Percentiles rank a stretch among this genome's conserved stretches.
Conservation (phyloP, 148 eudicot species). For the Rhododendron kiyosumense region DNA sequence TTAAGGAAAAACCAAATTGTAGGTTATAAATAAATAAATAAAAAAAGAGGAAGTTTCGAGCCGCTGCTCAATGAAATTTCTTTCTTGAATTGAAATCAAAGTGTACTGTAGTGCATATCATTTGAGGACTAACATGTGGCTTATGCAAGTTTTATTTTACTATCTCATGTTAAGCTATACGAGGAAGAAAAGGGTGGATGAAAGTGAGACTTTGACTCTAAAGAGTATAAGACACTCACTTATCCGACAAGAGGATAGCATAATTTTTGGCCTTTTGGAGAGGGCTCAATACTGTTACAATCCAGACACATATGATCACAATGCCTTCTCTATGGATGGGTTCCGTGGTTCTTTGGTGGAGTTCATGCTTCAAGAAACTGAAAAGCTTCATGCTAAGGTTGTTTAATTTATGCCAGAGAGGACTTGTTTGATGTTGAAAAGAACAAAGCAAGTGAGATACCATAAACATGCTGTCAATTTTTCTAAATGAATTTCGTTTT, state of each 20-base stretch:
- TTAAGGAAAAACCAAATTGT: too few relatives aligned
- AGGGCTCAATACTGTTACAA: conserved; percentile 63
- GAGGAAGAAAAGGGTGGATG: conserved; percentile 39
- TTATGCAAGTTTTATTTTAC: neutral
- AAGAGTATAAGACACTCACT: conserved; percentile 51
- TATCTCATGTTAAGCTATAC: conserved; percentile 4
- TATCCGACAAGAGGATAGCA: conserved; percentile 66
- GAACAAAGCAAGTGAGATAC: neutral
- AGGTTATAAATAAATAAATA: too few relatives aligned
- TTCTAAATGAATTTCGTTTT: neutral
- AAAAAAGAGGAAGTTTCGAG: too few relatives aligned
- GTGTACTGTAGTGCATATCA: neutral
- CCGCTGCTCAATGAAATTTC: too few relatives aligned
- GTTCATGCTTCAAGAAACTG: conserved; percentile 59
- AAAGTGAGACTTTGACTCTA: conserved; percentile 54
- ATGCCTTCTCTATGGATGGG: conserved; percentile 55
- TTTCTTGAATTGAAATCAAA: neutral
- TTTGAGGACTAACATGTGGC: neutral
- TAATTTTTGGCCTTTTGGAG: conserved; percentile 58
- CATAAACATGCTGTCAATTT: neutral
- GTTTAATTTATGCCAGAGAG: neutral
- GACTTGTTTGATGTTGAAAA: neutral
- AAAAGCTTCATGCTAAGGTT: conserved; percentile 67
- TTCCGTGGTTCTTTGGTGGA: conserved; percentile 56
- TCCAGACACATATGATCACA: conserved; percentile 51